Evolutionary conservation across 1,284 basidiomycete species (phyloP).

Genomic region (Ustilago trichophora): DNA sequence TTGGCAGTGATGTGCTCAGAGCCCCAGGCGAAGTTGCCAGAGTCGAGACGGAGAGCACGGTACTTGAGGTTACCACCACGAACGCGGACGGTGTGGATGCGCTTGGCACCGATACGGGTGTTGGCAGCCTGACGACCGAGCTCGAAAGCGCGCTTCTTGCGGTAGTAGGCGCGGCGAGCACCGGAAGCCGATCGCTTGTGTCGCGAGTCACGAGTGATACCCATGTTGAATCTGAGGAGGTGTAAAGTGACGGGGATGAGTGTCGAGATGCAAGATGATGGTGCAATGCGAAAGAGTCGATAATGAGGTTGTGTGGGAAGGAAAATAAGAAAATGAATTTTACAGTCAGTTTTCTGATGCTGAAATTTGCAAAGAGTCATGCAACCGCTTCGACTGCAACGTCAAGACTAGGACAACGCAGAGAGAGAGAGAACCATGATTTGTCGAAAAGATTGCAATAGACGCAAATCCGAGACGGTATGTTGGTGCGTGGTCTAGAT

Average conservation of each 20-base stretch:
- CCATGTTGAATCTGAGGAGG: constrained; percentile 58
- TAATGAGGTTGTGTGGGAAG: not conserved
- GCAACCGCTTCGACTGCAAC: too few species aligned
- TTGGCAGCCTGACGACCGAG: constrained; percentile 66
- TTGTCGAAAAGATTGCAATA: too few species aligned
- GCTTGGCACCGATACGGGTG: constrained; percentile 66
- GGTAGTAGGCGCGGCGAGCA: constrained; percentile 65
- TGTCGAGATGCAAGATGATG: not conserved
- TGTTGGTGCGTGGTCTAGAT: too few species aligned
- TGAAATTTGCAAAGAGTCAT: not conserved
- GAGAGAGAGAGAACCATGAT: too few species aligned
- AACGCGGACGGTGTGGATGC: constrained; percentile 66
- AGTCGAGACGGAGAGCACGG: constrained; percentile 65
- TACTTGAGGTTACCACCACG: constrained; percentile 66
- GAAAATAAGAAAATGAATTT: constrained; percentile 4
- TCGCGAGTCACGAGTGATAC: constrained; percentile 67
- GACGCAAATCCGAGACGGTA: too few species aligned
- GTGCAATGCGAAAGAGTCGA: too few species aligned
- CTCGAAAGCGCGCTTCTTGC: constrained; percentile 67
- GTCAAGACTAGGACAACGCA: too few species aligned
- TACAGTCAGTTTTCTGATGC: constrained; percentile 9
- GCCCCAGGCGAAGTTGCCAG: constrained; percentile 67
- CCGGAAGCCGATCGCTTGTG: constrained; percentile 66
- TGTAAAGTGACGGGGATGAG: not conserved
- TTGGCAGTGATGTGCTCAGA: constrained; percentile 67